phyloP scores from a whole-genome alignment of 441 rosid genomes.

The Populus hybrid region DNA sequence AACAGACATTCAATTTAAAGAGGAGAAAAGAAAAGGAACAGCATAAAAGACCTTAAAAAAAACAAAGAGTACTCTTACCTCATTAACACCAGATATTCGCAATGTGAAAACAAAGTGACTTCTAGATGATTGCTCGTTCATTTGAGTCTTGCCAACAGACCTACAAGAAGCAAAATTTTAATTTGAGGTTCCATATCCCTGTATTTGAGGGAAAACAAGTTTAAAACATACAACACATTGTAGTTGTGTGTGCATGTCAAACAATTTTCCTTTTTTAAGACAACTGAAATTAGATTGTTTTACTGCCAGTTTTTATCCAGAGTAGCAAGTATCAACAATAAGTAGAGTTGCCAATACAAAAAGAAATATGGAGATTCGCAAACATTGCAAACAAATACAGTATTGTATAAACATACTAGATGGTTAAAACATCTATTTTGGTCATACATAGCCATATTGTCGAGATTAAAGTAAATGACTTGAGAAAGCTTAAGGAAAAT shows the following conservation, averaged over 20 bases:
- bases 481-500: not conserved
- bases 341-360: not conserved
- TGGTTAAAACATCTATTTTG: not conserved
- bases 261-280: not conserved
- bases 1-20: not conserved
- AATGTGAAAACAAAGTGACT: constrained; percentile 97
- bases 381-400: not conserved
- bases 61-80: constrained; percentile 40
- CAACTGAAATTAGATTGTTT: not conserved
- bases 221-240: not conserved
- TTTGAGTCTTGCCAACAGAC: constrained; percentile 92
- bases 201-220: not conserved
- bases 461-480: not conserved
- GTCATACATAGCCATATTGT: not conserved
- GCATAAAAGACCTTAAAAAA: not conserved
- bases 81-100: constrained; percentile 81
- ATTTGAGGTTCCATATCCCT: not conserved
- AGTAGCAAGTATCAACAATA: not conserved
- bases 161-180: constrained; percentile 30
- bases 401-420: not conserved
- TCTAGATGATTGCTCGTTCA: constrained; percentile 98
- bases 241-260: no score
- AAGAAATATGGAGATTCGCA: not conserved
- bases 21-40: not conserved
- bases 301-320: not conserved